Conservation (phyloP, 805 yeast genomes). For the Candida krabiensis region DNA sequence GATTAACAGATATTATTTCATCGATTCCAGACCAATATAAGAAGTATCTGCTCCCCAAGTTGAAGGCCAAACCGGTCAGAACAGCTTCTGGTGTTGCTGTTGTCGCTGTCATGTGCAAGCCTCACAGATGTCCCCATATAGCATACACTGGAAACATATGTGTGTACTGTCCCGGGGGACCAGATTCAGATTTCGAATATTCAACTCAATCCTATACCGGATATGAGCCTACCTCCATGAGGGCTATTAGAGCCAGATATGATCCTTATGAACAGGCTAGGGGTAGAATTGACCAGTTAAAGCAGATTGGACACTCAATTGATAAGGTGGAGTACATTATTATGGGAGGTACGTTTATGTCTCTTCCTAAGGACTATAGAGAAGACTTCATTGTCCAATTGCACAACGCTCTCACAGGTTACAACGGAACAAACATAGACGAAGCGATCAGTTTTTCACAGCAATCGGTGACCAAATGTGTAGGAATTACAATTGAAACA, state of each 20-base stretch:
- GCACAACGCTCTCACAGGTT: slow-evolving; percentile 95
- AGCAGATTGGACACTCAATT: slow-evolving; percentile 93
- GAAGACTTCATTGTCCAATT: slow-evolving; percentile 85
- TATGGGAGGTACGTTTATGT: slow-evolving; percentile 99
- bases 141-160: slow-evolving; percentile 98
- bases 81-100: slow-evolving; percentile 99
- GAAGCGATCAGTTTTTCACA: slow-evolving; percentile 91
- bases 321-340: slow-evolving; percentile 97
- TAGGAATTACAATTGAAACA: slow-evolving; percentile 97
- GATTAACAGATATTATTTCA: slow-evolving; percentile 90
- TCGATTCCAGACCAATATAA: slow-evolving; percentile 96
- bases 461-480: slow-evolving; percentile 94
- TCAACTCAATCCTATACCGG: slow-evolving; percentile 98
- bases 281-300: slow-evolving; percentile 93
- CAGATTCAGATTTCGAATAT: slow-evolving; percentile 96
- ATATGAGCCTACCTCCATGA: slow-evolving; percentile 97
- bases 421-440: slow-evolving; percentile 79
- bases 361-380: slow-evolving; percentile 83
- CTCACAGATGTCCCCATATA: slow-evolving; percentile 98
- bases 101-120: slow-evolving; percentile 99
- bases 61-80: slow-evolving; percentile 98
- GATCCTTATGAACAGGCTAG: slow-evolving; percentile 99
- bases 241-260: slow-evolving; percentile 97
- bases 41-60: slow-evolving; percentile 84
- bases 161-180: slow-evolving; percentile 99